Percentiles rank a stretch among this genome's conserved stretches.
Conservation (phyloP, 192 early-diverging fungal species). For the Phycomyces blakesleeanus region DNA sequence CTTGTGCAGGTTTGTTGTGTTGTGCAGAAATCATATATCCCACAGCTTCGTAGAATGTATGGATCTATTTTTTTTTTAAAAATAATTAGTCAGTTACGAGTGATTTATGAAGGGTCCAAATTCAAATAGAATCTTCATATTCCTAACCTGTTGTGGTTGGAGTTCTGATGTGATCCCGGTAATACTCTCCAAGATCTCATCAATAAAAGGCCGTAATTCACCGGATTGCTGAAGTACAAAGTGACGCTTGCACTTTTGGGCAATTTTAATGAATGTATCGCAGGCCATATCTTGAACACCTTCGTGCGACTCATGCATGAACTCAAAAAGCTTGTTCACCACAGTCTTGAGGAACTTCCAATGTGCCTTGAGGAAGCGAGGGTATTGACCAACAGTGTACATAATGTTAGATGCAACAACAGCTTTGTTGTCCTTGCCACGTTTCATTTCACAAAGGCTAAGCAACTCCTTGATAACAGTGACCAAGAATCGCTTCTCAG, state of each 20-base stretch:
- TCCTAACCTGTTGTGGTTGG: constrained; percentile 67
- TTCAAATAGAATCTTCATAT: neutral
- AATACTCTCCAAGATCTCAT: constrained; percentile 87
- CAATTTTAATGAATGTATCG: constrained; percentile 99
- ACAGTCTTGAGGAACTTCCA: constrained; percentile 99
- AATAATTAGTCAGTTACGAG: no score
- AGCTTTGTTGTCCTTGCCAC: constrained; percentile 99
- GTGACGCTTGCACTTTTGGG: constrained; percentile 94
- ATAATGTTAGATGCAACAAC: constrained; percentile 99
- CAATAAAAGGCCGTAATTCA: constrained; percentile 89
- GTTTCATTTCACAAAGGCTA: constrained; percentile 91
- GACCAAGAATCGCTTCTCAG: constrained; percentile 96
- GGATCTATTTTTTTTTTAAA: constrained; percentile 45
- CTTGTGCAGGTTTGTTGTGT: constrained; percentile 70
- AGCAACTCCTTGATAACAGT: constrained; percentile 98
- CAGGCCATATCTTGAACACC: constrained; percentile 99
- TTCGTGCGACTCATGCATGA: constrained; percentile 99
- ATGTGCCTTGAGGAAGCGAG: constrained; percentile 99
- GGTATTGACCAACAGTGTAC: constrained; percentile 99
- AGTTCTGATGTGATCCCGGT: constrained; percentile 86
- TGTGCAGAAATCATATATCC: constrained; percentile 98
- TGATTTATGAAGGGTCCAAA: no score
- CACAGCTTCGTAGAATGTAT: constrained; percentile 98
- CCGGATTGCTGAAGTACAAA: constrained; percentile 92
- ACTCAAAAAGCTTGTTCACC: constrained; percentile 99